Conservation (phyloP, 2,329 filamentous ascomycete genomes). For the Elsinoe batatas region DNA sequence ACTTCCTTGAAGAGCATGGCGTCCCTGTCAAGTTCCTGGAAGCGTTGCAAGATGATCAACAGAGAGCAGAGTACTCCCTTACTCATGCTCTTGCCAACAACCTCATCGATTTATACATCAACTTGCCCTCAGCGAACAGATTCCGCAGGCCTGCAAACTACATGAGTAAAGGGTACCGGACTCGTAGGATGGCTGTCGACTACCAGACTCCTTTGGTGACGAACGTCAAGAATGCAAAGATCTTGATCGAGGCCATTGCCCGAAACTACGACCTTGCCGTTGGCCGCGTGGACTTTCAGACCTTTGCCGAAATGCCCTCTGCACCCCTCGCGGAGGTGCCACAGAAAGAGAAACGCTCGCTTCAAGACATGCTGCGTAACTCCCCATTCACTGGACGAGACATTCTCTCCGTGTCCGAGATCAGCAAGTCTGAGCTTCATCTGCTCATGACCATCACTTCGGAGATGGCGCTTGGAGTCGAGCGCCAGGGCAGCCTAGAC, state of each 20-base stretch:
- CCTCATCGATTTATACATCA: constrained; percentile 97
- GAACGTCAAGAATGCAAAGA: constrained; percentile 98
- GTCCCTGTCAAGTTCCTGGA: constrained; percentile 91
- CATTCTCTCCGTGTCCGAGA: constrained; percentile 85
- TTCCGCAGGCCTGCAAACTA: constrained; percentile 95
- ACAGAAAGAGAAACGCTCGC: constrained; percentile 42
- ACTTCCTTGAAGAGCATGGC: constrained; percentile 88
- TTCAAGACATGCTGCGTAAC: constrained; percentile 63
- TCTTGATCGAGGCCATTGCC: constrained; percentile 86
- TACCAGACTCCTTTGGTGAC: constrained; percentile 95
- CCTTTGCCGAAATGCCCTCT: constrained; percentile 46
- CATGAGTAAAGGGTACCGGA: constrained; percentile 96
- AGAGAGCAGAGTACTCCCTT: constrained; percentile 92
- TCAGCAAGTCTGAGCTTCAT: constrained; percentile 78
- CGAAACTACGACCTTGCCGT: constrained; percentile 80
- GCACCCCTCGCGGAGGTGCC: constrained; percentile 22
- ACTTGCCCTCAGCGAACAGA: constrained; percentile 95
- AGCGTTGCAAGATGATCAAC: constrained; percentile 66
- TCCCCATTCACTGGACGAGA: constrained; percentile 86
- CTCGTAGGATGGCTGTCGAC: constrained; percentile 94
- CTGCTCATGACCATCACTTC: constrained; percentile 91
- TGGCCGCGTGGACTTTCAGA: constrained; percentile 78
- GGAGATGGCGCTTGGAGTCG: constrained; percentile 92
- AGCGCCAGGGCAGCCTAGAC: constrained; percentile 81
- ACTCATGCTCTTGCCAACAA: constrained; percentile 96